Base-by-base conservation (phyloP, 306 rosid genomes). In the Lagenaria siceraria region DNA sequence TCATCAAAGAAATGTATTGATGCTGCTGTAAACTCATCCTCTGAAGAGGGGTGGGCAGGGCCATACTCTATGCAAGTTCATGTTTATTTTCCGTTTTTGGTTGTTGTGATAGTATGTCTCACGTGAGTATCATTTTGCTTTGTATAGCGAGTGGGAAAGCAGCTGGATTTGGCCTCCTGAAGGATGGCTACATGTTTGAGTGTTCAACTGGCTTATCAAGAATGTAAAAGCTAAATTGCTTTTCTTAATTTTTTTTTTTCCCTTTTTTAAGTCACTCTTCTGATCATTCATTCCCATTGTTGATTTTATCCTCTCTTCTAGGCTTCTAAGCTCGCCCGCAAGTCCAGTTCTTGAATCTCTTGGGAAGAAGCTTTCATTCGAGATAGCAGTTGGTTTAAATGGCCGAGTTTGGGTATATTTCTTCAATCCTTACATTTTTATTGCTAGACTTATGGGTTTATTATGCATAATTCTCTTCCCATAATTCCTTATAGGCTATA, bases 301-400 rank as follows among this genome's bases (percentile, higher is more conserved):
- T 76, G 25, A 58, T 40, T 59, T 76, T 59, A 9, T 29, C 25
- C 49, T 61, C 52, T n/a, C 43, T 51, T 33, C 38, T 48, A 91
- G 97, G 91, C 82, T 91, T 71, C 88, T 94, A 72, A 87, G 93
- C 82, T 86, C 88, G 10, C 97, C 97, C 12, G 78, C 92, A 38
- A 88, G 93, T 89, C 93, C 97, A 0, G 89, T 90, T 76, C 97
- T 95, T 48, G 97, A 83, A 15, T 87, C 80, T 29, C 80, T 95
- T n/a, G 98, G 97, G 88, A 92, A 89, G 92, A 92, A 92, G 80
- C 70, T 92, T 82, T 92, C 98, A 35, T 92, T 92, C 60, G 97
- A 95, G 85, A 90, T 85, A 64, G 97, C 97, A 66, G 83, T 86
- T 79, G 97, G 98, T 75, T 79, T 92, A 69, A 95, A 95, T 74